A percentile compares a stretch with the other conserved stretches of the same genome.
Evolutionary conservation across 108 stramenopile genomes (phyloP).

Genomic region (Pseudonitzschia pungens): DNA sequence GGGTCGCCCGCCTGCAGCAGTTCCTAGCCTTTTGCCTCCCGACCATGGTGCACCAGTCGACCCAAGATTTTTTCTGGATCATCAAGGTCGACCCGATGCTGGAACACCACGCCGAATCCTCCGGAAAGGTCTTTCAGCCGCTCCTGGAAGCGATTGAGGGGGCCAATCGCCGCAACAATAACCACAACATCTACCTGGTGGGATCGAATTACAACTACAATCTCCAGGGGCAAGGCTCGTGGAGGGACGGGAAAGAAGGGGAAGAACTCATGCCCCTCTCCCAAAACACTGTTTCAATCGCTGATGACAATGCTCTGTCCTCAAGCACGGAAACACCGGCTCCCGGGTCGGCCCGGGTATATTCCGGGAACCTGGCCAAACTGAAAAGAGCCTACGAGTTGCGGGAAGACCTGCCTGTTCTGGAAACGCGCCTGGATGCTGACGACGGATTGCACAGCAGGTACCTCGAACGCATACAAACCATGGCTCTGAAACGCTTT

Average conservation of each 20-base stretch:
- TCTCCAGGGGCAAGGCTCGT: neutral
- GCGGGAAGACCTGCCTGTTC: conserved; percentile 41
- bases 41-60: conserved; percentile 30
- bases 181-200: conserved; percentile 5
- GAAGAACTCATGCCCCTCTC: neutral
- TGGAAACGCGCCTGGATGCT: conserved; percentile 85
- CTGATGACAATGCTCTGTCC: neutral
- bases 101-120: conserved; percentile 25
- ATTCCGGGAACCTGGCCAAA: conserved; percentile 25
- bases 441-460: conserved; percentile 76
- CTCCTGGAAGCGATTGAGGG: neutral
- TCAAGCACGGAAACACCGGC: neutral
- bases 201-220: conserved; percentile 7
- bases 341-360: neutral
- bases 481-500: conserved; percentile 50
- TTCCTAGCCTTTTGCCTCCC: conserved; percentile 67
- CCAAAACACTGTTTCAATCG: neutral
- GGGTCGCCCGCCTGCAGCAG: conserved; percentile 56
- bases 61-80: conserved; percentile 72
- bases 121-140: conserved; percentile 33
- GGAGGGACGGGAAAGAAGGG: conserved; percentile 8
- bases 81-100: conserved; percentile 79
- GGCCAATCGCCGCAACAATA: neutral
- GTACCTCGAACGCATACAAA: conserved; percentile 58
- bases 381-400: conserved; percentile 50